Conservation (phyloP, 441 rosid genomes). For the Breynia disticha region DNA sequence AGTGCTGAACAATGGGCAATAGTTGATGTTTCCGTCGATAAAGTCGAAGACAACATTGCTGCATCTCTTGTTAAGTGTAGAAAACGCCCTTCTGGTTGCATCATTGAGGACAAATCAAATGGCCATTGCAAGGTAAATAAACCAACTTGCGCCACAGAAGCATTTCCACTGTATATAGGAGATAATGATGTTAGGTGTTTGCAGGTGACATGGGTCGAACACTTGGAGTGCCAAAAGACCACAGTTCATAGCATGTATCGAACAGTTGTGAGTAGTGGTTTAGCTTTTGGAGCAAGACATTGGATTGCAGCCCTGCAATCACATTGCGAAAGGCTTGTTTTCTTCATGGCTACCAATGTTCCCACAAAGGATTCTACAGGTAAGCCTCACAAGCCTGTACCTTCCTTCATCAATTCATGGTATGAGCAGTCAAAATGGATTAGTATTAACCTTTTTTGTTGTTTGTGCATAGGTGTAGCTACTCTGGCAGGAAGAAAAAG, state of each 20-base stretch:
- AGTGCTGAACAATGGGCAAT: conserved; percentile 87
- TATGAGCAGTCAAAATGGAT: too few species aligned
- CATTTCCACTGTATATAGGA: too few species aligned
- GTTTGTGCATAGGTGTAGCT: conserved; percentile 48
- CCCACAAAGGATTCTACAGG: conserved; percentile 96
- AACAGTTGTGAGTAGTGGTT: conserved; percentile 61
- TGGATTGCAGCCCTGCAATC: conserved; percentile 84
- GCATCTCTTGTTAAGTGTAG: conserved; percentile 73
- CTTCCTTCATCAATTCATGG: background rate
- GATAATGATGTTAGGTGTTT: too few species aligned
- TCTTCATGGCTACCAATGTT: conserved; percentile 97
- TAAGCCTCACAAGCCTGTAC: conserved; percentile 14
- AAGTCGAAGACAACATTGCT: conserved; percentile 72
- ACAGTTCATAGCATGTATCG: conserved; percentile 67
- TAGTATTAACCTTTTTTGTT: background rate
- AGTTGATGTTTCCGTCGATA: conserved; percentile 76
- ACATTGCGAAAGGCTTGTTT: conserved; percentile 86
- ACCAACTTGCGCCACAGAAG: too few species aligned
- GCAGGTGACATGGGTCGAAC: conserved; percentile 96
- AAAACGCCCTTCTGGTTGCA: conserved; percentile 95
- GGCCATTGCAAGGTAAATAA: conserved; percentile 75
- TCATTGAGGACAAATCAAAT: conserved; percentile 76
- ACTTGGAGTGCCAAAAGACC: conserved; percentile 69
- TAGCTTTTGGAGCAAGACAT: conserved; percentile 89
- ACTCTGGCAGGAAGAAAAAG: conserved; percentile 95